Base-by-base conservation (phyloP, 1,139 yeast genomes). In the Torulaspora globosa region DNA sequence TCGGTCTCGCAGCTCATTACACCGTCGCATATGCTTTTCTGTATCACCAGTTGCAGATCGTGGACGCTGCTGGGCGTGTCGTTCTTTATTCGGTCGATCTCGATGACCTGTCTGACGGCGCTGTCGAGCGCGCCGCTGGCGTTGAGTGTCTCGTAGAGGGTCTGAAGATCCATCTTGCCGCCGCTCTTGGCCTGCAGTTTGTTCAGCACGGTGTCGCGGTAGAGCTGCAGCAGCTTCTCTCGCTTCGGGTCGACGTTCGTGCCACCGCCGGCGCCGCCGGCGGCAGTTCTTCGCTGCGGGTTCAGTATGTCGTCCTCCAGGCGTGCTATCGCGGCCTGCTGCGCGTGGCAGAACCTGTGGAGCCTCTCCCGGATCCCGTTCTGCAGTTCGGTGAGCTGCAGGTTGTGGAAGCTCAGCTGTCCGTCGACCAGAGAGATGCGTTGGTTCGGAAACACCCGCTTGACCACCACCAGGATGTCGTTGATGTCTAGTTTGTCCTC, bases 151-250 rank as follows among this genome's bases (percentile, higher is more conserved):
- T 43, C 43, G 45, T 56, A 60, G 16, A 61, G 46, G 36, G 54
- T 50, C 29, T 59, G 63, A 38, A 60, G 43, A 37, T 54, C 45
- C 11, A 43, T 56, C 26, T 54, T 42, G 28, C 37, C 39, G 10
- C 33, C 35, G 33, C 46, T 51, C 51, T 53, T 59, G 28, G 54
- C 52, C 40, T 57, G 62, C 35, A 62, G 50, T 42, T 58, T 59
- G 51, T 62, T 62, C 41, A 62, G 41, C 29, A 62, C 61, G n/a
- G 66, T 62, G 46, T 62, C 65, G 19, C 66, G 48, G 45, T 61
- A 62, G 29, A 62, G 47, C 29, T 56, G 61, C 34, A 62, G 46
- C 26, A 62, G 46, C 39, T 60, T 61, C 44, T 60, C 64, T 29
- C 63, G 46, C 42, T 56, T 59, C 2, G 64, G 62, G 31, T 58